phyloP scores from a whole-genome alignment of 2,329 filamentous ascomycete genomes.

The Emergomyces pasteurianus region DNA sequence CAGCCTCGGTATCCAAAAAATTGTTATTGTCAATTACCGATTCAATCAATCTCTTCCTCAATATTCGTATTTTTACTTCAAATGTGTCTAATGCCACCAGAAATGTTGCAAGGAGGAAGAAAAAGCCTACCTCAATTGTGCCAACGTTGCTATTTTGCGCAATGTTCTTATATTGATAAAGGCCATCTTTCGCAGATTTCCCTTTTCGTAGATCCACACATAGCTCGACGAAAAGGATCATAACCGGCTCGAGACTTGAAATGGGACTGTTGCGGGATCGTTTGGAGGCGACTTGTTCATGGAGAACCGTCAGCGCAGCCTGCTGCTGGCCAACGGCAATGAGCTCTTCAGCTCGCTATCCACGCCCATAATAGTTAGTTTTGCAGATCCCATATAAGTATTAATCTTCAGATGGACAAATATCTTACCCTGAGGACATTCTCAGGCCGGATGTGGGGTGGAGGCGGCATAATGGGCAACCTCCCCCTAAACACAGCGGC shows the following conservation, averaged over 20 bases:
- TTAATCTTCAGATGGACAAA: neutral
- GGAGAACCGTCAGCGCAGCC: slow-evolving; percentile 84
- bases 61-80: neutral
- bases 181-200: slow-evolving; percentile 94
- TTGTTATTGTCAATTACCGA: neutral
- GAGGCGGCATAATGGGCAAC: slow-evolving; percentile 66
- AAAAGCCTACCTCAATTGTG: slow-evolving; percentile 69
- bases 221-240: slow-evolving; percentile 93
- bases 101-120: neutral
- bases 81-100: neutral
- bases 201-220: slow-evolving; percentile 97
- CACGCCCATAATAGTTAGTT: slow-evolving; percentile 9
- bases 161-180: slow-evolving; percentile 99
- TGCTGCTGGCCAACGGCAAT: slow-evolving; percentile 91
- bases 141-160: slow-evolving; percentile 97
- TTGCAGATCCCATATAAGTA: slow-evolving; percentile 10
- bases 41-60: neutral
- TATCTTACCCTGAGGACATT: slow-evolving; percentile 76
- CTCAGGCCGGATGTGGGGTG: slow-evolving; percentile 94
- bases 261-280: slow-evolving; percentile 95
- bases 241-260: slow-evolving; percentile 90
- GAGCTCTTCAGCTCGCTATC: slow-evolving; percentile 82
- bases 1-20: neutral
- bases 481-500: slow-evolving; percentile 13
- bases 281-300: slow-evolving; percentile 99